Percentiles rank a stretch among this genome's conserved stretches.
These are phyloP conservation scores for Trichoderma orchidacearum DNA, from an alignment of 495 filamentous ascomycete species.

Conservation along the genomic window DNA sequence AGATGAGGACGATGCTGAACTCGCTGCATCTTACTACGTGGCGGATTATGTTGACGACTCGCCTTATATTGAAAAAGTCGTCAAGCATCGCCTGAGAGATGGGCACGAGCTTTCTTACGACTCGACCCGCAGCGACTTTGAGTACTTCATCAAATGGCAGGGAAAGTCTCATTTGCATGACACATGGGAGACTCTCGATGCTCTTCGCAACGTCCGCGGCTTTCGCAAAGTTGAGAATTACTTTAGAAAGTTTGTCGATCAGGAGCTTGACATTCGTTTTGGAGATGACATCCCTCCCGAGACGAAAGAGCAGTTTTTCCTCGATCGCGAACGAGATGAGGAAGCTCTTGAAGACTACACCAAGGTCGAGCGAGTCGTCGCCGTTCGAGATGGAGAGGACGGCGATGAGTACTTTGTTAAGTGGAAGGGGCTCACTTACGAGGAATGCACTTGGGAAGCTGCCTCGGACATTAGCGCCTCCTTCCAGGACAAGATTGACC, in stretches of 20 bases:
- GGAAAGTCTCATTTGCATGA: conserved; percentile 87
- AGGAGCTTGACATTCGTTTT: conserved; percentile 55
- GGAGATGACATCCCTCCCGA: conserved; percentile 64
- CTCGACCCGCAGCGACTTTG: conserved; percentile 63
- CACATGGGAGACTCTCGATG: conserved; percentile 76
- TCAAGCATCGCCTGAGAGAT: conserved; percentile 70
- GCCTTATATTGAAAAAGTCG: conserved; percentile 76
- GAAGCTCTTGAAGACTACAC: conserved; percentile 77
- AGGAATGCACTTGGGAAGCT: conserved; percentile 88
- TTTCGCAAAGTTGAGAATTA: conserved; percentile 88
- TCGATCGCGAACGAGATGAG: conserved; percentile 75
- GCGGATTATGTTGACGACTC: conserved; percentile 50
- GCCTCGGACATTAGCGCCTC: conserved; percentile 58
- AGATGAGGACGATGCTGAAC: conserved; percentile 48
- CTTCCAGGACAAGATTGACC: conserved; percentile 78
- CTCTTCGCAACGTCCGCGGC: conserved; percentile 47
- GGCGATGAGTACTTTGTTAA: conserved; percentile 81
- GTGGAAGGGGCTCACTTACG: conserved; percentile 83
- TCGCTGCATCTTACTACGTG: conserved; percentile 50
- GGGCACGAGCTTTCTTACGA: conserved; percentile 44
- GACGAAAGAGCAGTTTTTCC: conserved; percentile 78
- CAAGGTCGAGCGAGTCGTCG: conserved; percentile 85
- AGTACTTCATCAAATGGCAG: conserved; percentile 97
- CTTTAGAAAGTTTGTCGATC: conserved; percentile 63
- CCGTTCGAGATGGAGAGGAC: conserved; percentile 58